Conservation (phyloP, 73 alveolate genomes). For the Tetrahymena elliotti region DNA sequence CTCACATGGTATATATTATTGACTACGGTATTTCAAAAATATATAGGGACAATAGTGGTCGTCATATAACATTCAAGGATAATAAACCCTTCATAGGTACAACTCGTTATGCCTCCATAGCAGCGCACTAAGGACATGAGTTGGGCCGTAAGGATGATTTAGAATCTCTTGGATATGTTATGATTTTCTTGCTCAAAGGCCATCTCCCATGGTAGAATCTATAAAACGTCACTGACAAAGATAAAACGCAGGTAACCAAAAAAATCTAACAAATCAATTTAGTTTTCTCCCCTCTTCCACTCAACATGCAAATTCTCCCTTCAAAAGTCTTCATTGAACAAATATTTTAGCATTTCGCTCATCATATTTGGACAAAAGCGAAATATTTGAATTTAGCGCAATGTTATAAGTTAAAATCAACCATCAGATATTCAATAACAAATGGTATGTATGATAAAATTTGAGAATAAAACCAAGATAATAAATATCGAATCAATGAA, state of each 20-base stretch:
- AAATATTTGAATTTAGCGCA: not conserved
- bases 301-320: not conserved
- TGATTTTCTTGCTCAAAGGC: conserved; percentile 1
- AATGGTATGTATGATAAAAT: not conserved
- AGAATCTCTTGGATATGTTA: not conserved
- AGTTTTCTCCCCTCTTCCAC: not conserved
- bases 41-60: conserved; percentile 16
- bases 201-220: conserved; percentile 45
- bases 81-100: conserved; percentile 65
- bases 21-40: conserved; percentile 40
- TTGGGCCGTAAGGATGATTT: not conserved
- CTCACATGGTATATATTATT: conserved; percentile 10
- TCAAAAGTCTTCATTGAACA: not conserved
- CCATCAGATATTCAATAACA: not conserved
- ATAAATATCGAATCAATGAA: too few relatives aligned
- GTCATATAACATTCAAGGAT: conserved; percentile 41
- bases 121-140: conserved; percentile 51
- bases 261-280: not conserved
- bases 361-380: not conserved
- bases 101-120: conserved; percentile 65
- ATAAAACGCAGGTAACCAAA: conserved; percentile 9
- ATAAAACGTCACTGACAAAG: conserved; percentile 37
- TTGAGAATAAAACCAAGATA: not conserved
- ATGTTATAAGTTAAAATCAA: not conserved
- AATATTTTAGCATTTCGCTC: not conserved